Evolutionary conservation across 1,139 yeast genomes (phyloP).

Genomic region (Magnusiomyces tetraspermus): DNA sequence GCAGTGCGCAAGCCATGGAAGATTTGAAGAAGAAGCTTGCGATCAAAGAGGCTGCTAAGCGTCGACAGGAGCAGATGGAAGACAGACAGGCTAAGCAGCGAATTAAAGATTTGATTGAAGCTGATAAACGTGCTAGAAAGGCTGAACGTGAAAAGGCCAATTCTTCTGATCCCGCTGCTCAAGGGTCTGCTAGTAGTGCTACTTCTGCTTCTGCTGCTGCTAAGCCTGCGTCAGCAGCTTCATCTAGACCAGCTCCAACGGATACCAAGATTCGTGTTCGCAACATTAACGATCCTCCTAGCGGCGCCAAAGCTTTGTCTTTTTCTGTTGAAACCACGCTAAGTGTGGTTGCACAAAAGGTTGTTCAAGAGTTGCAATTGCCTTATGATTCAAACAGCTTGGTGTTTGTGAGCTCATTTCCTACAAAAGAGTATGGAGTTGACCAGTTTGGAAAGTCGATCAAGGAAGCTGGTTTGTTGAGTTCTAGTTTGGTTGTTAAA

Average conservation of each 20-base stretch:
- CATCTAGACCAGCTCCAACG: constrained; percentile 21
- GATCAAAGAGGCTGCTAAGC: constrained; percentile 29
- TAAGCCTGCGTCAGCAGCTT: constrained; percentile 11
- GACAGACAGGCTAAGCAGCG: constrained; percentile 31
- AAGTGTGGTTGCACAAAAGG: constrained; percentile 26
- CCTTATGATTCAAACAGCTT: constrained; percentile 14
- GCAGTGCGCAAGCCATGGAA: constrained; percentile 26
- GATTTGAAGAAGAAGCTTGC: constrained; percentile 30
- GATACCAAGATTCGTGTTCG: constrained; percentile 30
- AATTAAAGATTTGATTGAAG: constrained; percentile 32
- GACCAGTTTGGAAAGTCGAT: constrained; percentile 24
- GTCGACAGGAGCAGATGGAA: constrained; percentile 28
- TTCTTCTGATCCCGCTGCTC: no score
- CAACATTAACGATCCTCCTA: constrained; percentile 23
- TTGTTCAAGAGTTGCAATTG: constrained; percentile 22
- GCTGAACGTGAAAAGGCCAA: constrained; percentile 17
- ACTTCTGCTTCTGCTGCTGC: constrained; percentile 10
- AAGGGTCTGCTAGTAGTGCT: no score
- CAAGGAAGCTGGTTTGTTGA: constrained; percentile 27
- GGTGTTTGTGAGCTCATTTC: constrained; percentile 30
- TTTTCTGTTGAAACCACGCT: constrained; percentile 28
- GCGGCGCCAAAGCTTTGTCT: constrained; percentile 20
- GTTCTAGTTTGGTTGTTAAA: constrained; percentile 21
- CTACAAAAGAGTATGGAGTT: constrained; percentile 23
- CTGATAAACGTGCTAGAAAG: constrained; percentile 30